Evolutionary conservation across 1,284 basidiomycete species (phyloP), one percentile per base, ranked within the genome.

Genomic region (Lignosus rhinocerotis): DNA sequence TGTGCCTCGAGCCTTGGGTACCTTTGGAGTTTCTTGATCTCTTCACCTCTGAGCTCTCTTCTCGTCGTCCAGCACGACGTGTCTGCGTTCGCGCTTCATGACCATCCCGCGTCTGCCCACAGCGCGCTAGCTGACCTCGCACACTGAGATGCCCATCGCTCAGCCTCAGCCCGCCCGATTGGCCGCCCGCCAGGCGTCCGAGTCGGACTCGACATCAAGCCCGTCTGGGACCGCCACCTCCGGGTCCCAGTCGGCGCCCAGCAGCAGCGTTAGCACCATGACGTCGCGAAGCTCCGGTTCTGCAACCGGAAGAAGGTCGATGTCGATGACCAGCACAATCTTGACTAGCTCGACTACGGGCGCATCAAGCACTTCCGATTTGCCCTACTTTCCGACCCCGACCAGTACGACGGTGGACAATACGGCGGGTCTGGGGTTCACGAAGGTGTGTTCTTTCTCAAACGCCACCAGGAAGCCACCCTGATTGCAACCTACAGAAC

Each of bases 351-450:
- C 43, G 9, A 47, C 55, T 8, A 19, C 49, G 4, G 17, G 38
- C 30, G 50, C 39, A 19, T 41, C 55, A 6, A 53, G 11, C 10
- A 56, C 53, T 21, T 46, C 53, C 12, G 59, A 64, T 8, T 16
- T 44, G 0, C 62, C 62, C 0, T 56, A 61, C 49, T 64, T 64
- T 46, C 62, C 62, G 12, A 36, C 36, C 6, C 59, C 62, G 9
- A 59, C 38, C 34, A 50, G 11, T 17, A 51, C 10, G 42, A 12
- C 17, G 5, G 58, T 50, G 46, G 42, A 43, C 25, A 41, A 38
- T 12, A 46, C 33, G 3, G 34, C 14, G n/a, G 44, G 42, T 25
- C 30, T 52, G 30, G 31, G 46, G 19, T 58, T 46, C 50, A 60
- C 55, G 0, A 64, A 64, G 59, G 62, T 61, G 38, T 31, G 59